Conservation (phyloP, 2,329 filamentous ascomycete species). For the Lasiodiplodia citricola region DNA sequence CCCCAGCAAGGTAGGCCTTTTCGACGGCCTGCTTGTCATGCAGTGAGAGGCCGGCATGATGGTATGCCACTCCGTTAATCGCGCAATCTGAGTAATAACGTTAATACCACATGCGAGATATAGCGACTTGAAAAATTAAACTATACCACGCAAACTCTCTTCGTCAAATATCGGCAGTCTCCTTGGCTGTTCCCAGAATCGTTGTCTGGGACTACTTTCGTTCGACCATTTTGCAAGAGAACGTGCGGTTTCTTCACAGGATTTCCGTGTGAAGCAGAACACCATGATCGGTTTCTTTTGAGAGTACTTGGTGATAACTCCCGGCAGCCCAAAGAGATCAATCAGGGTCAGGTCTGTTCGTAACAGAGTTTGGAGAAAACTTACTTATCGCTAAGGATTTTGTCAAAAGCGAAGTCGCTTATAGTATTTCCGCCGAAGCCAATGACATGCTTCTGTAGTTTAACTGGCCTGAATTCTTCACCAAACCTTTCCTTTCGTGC, state of each 20-base stretch:
- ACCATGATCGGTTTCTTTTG: conserved; percentile 78
- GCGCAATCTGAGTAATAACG: conserved; percentile 47
- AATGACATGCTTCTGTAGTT: conserved; percentile 75
- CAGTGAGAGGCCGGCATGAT: conserved; percentile 75
- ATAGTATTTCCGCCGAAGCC: conserved; percentile 70
- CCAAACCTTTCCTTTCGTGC: conserved; percentile 74
- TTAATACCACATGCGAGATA: conserved; percentile 21
- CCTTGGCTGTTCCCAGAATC: conserved; percentile 68
- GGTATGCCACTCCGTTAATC: conserved; percentile 73
- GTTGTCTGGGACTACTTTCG: conserved; percentile 55
- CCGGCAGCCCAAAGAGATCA: conserved; percentile 61
- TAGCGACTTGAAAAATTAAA: neutral
- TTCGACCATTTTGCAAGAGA: conserved; percentile 71
- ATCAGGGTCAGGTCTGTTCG: neutral
- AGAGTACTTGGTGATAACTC: conserved; percentile 70
- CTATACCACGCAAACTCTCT: conserved; percentile 63
- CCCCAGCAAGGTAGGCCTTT: conserved; percentile 68
- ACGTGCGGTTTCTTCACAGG: conserved; percentile 70
- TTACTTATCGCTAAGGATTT: conserved; percentile 65
- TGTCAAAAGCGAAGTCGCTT: conserved; percentile 75
- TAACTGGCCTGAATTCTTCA: conserved; percentile 80
- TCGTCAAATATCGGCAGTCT: conserved; percentile 59
- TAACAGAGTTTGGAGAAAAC: conserved; percentile 30
- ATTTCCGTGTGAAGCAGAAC: conserved; percentile 80
- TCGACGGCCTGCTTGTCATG: conserved; percentile 71